These are phyloP conservation scores for thale cress (Arabidopsis thaliana) DNA, from an alignment of 345 rosid species.

Conservation along the genomic window TAIR10.1 NC_003076.8:24935001-24935500, in stretches of 20 bases:
- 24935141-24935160: conserved; percentile 37
- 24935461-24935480: conserved; percentile 43
- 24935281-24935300: conserved; percentile 65
- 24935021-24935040: conserved; percentile 25
- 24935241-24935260: conserved; percentile 65
- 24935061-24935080: conserved; percentile 33
- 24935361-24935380: conserved; percentile 68
- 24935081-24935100: conserved; percentile 22
- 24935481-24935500: conserved; percentile 54
- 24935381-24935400: conserved; percentile 22
- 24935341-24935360: conserved; percentile 63
- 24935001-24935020: conserved; percentile 14
- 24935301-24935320: conserved; percentile 63
- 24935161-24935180: conserved; percentile 40
- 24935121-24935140: conserved; percentile 32
- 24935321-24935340: conserved; percentile 53
- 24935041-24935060: conserved; percentile 30
- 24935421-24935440: conserved; percentile 44
- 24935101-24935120: conserved; percentile 12
- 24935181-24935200: conserved; percentile 30
- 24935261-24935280: conserved; percentile 71
- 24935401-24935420: conserved; percentile 51
- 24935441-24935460: conserved; percentile 49
- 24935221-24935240: conserved; percentile 65
- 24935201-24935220: conserved; percentile 29